These are phyloP conservation scores for Trypanosoma scelopori DNA, from an alignment of 208 protist species.

Conservation along the genomic window DNA sequence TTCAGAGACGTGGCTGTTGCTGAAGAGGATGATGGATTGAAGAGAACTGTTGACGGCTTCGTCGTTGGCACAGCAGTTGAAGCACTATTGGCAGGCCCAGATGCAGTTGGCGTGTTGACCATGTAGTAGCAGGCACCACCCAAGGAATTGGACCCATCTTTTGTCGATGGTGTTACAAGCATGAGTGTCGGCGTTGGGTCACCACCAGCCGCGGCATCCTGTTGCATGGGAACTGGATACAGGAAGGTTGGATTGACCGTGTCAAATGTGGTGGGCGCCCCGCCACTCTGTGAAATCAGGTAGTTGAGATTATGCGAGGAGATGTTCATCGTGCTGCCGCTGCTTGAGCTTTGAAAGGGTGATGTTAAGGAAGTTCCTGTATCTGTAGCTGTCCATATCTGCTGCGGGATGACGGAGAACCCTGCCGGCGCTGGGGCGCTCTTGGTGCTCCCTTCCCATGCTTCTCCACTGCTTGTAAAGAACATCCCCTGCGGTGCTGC, in stretches of 20 bases:
- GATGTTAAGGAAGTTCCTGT: neutral
- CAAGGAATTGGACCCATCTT: neutral
- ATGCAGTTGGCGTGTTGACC: slow-evolving; percentile 1
- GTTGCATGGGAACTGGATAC: slow-evolving; percentile 5
- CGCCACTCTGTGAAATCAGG: neutral
- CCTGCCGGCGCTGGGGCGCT: neutral
- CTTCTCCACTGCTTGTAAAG: neutral
- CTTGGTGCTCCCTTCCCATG: neutral
- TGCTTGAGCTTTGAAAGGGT: neutral
- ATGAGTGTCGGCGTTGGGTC: slow-evolving; percentile 4
- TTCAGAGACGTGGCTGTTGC: neutral
- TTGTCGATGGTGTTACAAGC: neutral
- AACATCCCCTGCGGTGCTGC: neutral
- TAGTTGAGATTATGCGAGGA: neutral
- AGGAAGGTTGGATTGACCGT: neutral
- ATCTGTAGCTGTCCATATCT: slow-evolving; percentile 5
- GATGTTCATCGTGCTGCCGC: neutral
- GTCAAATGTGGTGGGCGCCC: neutral
- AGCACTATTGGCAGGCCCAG: neutral
- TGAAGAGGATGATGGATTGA: neutral
- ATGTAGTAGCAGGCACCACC: neutral
- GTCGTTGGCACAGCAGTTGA: neutral
- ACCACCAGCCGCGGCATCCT: neutral
- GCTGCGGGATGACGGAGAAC: neutral
- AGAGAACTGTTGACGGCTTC: neutral